Percentiles rank a stretch among this genome's conserved stretches.
Evolutionary conservation across 2,329 filamentous ascomycete genomes (phyloP).

Genomic region (Nannizziopsis barbatae): DNA sequence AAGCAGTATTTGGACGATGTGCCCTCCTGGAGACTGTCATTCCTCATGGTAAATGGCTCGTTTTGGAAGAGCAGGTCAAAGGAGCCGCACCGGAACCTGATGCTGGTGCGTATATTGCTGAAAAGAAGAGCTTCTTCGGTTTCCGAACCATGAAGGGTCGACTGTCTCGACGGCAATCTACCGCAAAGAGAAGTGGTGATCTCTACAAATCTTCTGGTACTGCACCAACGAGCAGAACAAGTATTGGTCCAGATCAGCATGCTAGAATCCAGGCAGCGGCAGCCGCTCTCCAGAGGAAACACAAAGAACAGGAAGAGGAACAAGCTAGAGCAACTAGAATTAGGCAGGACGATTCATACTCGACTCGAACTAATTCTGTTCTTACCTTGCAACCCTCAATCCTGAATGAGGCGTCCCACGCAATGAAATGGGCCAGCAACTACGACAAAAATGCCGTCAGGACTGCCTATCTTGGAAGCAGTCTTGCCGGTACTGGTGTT

Average conservation of each 20-base stretch:
- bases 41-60: constrained; percentile 70
- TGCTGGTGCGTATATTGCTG: constrained; percentile 77
- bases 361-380: constrained; percentile 73
- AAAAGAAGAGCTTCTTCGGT: constrained; percentile 91
- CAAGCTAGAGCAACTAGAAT: constrained; percentile 43
- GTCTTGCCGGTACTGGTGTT: constrained; percentile 57
- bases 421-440: constrained; percentile 92
- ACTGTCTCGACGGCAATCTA: constrained; percentile 58
- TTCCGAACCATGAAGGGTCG: constrained; percentile 62
- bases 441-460: constrained; percentile 85
- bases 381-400: constrained; percentile 78
- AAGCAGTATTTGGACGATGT: constrained; percentile 87
- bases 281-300: constrained; percentile 63
- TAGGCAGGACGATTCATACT: constrained; percentile 43
- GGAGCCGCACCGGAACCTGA: constrained; percentile 78
- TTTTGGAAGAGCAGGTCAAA: constrained; percentile 93
- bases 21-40: constrained; percentile 85
- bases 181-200: constrained; percentile 49
- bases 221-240: constrained; percentile 60
- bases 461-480: constrained; percentile 71
- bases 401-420: constrained; percentile 75
- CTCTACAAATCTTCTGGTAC: constrained; percentile 42
- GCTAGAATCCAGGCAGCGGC: constrained; percentile 88
- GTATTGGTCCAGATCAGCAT: constrained; percentile 81
- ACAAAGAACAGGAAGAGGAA: constrained; percentile 48